Conservation (phyloP, 805 yeast genomes). For the Kazachstania bromeliacearum region DNA sequence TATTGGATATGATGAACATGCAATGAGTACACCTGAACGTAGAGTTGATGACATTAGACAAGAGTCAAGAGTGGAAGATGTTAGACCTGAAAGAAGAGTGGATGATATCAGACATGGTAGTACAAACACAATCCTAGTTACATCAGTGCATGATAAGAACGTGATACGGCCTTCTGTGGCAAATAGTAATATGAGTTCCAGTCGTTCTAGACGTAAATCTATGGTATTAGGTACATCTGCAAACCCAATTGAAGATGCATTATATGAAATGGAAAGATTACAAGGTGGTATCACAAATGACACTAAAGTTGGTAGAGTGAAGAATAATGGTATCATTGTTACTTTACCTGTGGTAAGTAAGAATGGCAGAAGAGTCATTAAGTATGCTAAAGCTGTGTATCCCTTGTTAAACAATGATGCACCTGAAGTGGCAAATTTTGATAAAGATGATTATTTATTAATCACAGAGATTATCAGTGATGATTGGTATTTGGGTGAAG, state of each 20-base stretch:
- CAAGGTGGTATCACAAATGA: conserved; percentile 17
- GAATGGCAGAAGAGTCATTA: conserved; percentile 20
- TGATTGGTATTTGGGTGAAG: conserved; percentile 30
- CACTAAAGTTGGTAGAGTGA: conserved; percentile 19
- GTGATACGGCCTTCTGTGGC: not conserved
- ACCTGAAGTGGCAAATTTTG: conserved; percentile 24
- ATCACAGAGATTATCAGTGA: conserved; percentile 24
- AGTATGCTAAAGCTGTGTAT: conserved; percentile 27
- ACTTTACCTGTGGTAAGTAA: conserved; percentile 24
- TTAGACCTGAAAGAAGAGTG: not conserved
- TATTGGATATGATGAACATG: conserved; percentile 2
- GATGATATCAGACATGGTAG: conserved; percentile 13
- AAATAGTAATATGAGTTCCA: not conserved
- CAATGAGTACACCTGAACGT: not conserved
- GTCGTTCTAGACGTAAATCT: conserved; percentile 17
- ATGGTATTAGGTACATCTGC: conserved; percentile 20
- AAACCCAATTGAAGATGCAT: conserved; percentile 26
- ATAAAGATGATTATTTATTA: conserved; percentile 24
- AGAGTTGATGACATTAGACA: conserved; percentile 9
- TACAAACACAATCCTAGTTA: conserved; percentile 10
- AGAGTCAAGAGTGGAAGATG: not conserved
- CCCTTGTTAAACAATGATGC: conserved; percentile 23
- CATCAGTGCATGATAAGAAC: not conserved
- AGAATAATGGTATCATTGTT: conserved; percentile 26
- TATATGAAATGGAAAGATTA: conserved; percentile 25